Base-by-base conservation (phyloP, 75 land plant species). In the Selaginella moellendorffii region DNA sequence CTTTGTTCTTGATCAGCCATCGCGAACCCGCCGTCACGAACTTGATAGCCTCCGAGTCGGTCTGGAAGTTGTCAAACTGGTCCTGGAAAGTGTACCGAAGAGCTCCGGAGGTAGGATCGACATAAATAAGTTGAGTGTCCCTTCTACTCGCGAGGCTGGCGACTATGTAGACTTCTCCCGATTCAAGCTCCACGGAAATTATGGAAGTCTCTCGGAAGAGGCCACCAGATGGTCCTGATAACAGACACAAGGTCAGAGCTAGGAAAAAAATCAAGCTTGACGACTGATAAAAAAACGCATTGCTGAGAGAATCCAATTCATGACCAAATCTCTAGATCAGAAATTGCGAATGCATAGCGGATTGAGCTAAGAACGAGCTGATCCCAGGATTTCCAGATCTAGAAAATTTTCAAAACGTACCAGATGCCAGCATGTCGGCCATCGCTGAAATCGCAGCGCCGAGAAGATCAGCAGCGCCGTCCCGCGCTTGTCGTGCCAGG, bases 71-170 rank as follows among this genome's bases (percentile, higher is more conserved):
- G 69, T 85, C 97, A 29, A 72, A 54, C 0, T 82, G 86, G 26
- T 56, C 20, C 63, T 77, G 71, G 24, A 77, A 86, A 54, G 31
- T 30, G 53, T 82, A 79, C 30, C 68, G 56, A 19, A 93, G 80
- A 0, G 68, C 76, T 2, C 99, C 99, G 59, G 96, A 82, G n/a
- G 99, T 89, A 14, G 99, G 87, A 80, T 93, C 99, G 73, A 93
- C 63, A 66, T 73, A 78, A 21, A 93, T 86, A n/a, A 89, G 80
- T 64, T 89, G 90, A 20, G 99, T 93, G 61, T 86, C 85, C 27
- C n/a, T 71, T 67, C 82, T 74, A 1, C 82, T 76, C 31, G 83
- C 83, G 68, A 93, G 72, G 69, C 88, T 86, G n/a, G 63, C 74
- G 24, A 89, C 28, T 53, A 93, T 89, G 68, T 79, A 81, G 5